phyloP scores from a whole-genome alignment of 495 filamentous ascomycete species.

The Friedmanniomyces endolithicus region DNA sequence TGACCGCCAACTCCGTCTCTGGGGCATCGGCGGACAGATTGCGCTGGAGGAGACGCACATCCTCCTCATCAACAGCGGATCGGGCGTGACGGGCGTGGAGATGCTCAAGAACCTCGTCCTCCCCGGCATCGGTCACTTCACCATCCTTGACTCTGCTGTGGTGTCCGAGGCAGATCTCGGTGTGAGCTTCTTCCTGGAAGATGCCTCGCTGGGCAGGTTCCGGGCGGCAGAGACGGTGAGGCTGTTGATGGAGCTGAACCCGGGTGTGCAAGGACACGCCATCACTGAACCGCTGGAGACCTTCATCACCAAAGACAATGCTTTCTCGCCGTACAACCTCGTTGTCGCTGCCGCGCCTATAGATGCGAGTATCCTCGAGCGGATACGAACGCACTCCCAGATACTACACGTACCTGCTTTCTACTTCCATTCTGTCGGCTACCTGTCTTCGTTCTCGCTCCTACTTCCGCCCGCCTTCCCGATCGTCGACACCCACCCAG shows the following conservation, averaged over 20 bases:
- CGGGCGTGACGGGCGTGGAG: constrained; percentile 77
- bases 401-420: constrained; percentile 60
- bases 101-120: constrained; percentile 92
- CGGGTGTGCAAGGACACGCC: constrained; percentile 70
- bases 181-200: constrained; percentile 92
- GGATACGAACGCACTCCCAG: constrained; percentile 45
- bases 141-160: constrained; percentile 67
- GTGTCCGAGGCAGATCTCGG: constrained; percentile 78
- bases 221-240: constrained; percentile 66
- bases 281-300: constrained; percentile 37
- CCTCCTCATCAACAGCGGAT: constrained; percentile 71
- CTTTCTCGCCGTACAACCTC: constrained; percentile 51
- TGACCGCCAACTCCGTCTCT: constrained; percentile 87
- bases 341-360: constrained; percentile 67
- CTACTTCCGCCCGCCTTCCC: constrained; percentile 65
- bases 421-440: constrained; percentile 75
- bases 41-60: constrained; percentile 84
- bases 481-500: constrained; percentile 95
- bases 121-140: constrained; percentile 86
- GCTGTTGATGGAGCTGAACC: constrained; percentile 78
- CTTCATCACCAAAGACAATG: constrained; percentile 26
- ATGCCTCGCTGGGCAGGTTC: constrained; percentile 61
- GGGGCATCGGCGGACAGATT: constrained; percentile 84
- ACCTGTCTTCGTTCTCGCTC: constrained; percentile 73
- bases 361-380: constrained; percentile 38